Conservation (phyloP, 1,284 basidiomycete genomes). For the Pterulicium gracile region DNA sequence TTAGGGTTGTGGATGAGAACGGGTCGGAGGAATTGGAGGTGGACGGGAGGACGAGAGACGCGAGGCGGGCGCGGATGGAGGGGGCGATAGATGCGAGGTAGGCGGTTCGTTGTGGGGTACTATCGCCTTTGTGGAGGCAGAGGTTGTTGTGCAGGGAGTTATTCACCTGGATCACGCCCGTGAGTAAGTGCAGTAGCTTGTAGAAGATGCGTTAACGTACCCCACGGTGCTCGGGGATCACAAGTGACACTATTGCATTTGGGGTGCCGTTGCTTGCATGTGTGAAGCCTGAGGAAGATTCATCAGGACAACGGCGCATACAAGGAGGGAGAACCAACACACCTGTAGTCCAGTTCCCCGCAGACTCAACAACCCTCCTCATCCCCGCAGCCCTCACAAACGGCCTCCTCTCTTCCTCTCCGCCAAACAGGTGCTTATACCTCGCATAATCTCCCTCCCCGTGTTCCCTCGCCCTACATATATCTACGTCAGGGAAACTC, state of each 20-base stretch:
- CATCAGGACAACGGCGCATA: no score
- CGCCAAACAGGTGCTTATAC: constrained; percentile 37
- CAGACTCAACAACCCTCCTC: constrained; percentile 54
- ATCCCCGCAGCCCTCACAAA: constrained; percentile 60
- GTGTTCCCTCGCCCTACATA: constrained; percentile 35
- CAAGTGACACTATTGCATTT: no score
- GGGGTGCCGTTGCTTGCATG: no score
- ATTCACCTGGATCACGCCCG: no score
- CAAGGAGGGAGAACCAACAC: no score
- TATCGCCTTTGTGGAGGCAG: constrained; percentile 49
- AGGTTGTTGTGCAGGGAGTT: constrained; percentile 64
- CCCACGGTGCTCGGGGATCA: no score
- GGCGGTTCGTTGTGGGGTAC: constrained; percentile 28
- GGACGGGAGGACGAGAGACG: constrained; percentile 46
- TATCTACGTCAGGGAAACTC: background rate
- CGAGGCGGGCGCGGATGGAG: constrained; percentile 37
- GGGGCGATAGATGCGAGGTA: constrained; percentile 51
- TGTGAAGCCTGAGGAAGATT: no score
- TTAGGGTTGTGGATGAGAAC: background rate
- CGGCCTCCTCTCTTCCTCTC: constrained; percentile 34
- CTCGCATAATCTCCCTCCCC: constrained; percentile 38
- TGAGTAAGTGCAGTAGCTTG: no score
- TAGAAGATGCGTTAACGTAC: no score
- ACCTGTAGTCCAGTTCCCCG: constrained; percentile 66
- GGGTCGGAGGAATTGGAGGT: no score